A percentile compares a stretch with the other conserved stretches of the same genome.
Conservation (phyloP, 345 rosid genomes). For the Salix purpurea region DNA sequence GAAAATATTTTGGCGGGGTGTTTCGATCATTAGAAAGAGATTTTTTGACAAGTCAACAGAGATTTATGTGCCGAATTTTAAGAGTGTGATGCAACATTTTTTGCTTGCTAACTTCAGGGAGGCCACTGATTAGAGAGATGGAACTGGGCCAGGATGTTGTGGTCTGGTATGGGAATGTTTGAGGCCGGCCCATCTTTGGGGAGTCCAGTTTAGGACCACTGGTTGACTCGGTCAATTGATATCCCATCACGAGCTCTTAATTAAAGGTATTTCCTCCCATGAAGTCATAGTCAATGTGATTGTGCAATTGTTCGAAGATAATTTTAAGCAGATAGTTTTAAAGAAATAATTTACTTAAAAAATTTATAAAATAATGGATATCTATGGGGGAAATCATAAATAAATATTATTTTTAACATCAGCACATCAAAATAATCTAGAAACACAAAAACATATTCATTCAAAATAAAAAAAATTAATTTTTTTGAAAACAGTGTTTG, state of each 20-base stretch:
- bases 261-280: background rate
- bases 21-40: conserved; percentile 25
- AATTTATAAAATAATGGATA: too few species aligned
- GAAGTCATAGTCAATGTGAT: background rate
- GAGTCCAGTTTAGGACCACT: conserved; percentile 36
- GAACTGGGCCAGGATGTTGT: conserved; percentile 39
- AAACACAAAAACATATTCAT: too few species aligned
- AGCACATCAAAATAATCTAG: too few species aligned
- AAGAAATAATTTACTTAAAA: too few species aligned
- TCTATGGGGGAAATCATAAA: too few species aligned
- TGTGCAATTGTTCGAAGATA: background rate
- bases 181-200: conserved; percentile 34
- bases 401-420: too few species aligned
- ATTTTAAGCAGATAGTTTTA: too few species aligned
- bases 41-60: conserved; percentile 23
- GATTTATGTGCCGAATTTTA: conserved; percentile 44
- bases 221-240: conserved; percentile 29
- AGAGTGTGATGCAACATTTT: conserved; percentile 38
- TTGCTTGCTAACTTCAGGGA: conserved; percentile 50
- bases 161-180: conserved; percentile 42
- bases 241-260: conserved; percentile 18
- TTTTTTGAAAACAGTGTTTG: too few species aligned
- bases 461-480: too few species aligned
- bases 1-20: conserved; percentile 24
- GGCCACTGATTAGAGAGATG: conserved; percentile 37